Evolutionary conservation across 495 filamentous ascomycete species (phyloP).

Genomic region (Penicillium tannophilum): DNA sequence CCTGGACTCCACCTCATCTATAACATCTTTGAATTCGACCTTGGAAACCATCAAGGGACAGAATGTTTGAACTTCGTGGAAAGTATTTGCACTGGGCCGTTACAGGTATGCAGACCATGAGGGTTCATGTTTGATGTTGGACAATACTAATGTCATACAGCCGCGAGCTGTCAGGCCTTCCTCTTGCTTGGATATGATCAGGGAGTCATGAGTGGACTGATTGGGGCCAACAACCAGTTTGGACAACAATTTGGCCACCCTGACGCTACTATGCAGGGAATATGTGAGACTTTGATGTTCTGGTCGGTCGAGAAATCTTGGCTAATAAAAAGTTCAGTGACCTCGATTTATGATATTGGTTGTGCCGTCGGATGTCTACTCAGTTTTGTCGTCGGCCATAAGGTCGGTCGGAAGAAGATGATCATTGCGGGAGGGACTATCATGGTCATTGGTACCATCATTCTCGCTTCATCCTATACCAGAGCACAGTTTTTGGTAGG

Average conservation of each 20-base stretch:
- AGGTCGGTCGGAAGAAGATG: constrained; percentile 45
- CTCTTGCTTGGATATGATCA: constrained; percentile 43
- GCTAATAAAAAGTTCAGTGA: constrained; percentile 22
- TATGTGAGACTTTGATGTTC: constrained; percentile 20
- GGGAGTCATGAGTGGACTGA: constrained; percentile 41
- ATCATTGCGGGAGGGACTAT: constrained; percentile 43
- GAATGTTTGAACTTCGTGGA: constrained; percentile 19
- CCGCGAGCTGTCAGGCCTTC: constrained; percentile 38
- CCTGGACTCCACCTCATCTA: background rate
- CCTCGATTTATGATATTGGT: constrained; percentile 50
- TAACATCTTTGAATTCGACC: background rate
- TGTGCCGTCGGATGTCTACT: constrained; percentile 47
- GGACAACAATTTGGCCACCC: constrained; percentile 42
- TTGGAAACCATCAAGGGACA: background rate
- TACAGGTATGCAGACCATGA: constrained; percentile 10
- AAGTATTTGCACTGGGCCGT: constrained; percentile 26
- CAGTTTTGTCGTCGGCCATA: constrained; percentile 44
- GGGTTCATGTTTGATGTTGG: background rate
- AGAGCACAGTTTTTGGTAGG: constrained; percentile 53
- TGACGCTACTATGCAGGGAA: constrained; percentile 41
- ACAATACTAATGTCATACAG: constrained; percentile 3
- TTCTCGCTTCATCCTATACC: constrained; percentile 49
- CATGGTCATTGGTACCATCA: constrained; percentile 43
- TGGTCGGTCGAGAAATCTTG: too few species aligned
- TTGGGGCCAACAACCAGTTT: constrained; percentile 43